Base-by-base conservation (phyloP, 306 rosid species). In the Delonix regia region DNA sequence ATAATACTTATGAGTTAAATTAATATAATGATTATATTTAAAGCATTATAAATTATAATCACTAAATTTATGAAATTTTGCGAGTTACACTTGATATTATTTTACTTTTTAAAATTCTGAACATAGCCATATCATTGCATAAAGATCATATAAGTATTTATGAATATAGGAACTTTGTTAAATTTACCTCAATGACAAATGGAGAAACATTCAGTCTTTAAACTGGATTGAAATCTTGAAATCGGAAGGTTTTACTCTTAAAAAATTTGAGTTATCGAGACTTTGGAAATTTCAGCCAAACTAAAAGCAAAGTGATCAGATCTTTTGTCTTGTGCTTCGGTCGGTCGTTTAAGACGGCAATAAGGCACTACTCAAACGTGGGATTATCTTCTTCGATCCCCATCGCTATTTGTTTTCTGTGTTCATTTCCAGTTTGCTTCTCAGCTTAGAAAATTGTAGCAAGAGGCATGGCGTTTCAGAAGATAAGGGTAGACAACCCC, bases 401-500 rank as follows among this genome's bases (percentile, higher is more conserved):
- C 70, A 36, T 64, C 49, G 22, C 6, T 62, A 0, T 65, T 41
- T 22, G 19, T 25, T 22, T 25, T 39, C 33, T 2, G 52, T 39
- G 34, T 12, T 41, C 19, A 22, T 21, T 34, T 21, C 34, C 5
- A 25, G 30, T 65, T 38, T 19, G 70, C 19, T 16, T 38, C 7
- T 24, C 63, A 25, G 4, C 63, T 8, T 10, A 70, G 16, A 27
- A 30, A 33, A 52, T 34, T 53, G 49, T 64, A n/a, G 74, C 9
- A 13, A 27, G 16, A 19, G 34, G 64, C 87, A 85, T 95, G 99
- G 96, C 85, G 69, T 87, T 88, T 84, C 85, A 86, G 76, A 95
- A 88, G 89, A 92, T 95, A 81, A 88, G 73, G 79, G 99, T 95
- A 42, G 84, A 82, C 63, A 95, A 89, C 76, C 97, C 99, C 88